These are phyloP conservation scores for Rutstroemia sydowiana DNA, from an alignment of 2,329 filamentous ascomycete species.

Conservation along the genomic window DNA sequence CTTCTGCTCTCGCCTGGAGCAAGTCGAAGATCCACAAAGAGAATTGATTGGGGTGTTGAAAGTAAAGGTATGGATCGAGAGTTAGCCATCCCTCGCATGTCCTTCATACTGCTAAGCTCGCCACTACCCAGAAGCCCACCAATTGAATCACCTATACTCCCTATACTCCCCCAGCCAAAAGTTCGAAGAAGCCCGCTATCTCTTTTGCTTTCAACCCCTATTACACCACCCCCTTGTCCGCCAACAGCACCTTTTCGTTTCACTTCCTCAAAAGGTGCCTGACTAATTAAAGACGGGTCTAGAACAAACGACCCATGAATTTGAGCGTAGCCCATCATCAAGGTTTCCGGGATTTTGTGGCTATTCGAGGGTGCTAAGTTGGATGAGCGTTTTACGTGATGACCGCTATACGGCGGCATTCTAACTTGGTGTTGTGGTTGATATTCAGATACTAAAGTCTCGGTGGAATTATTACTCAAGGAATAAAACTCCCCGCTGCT, in stretches of 20 bases:
- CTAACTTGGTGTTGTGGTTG: constrained; percentile 45
- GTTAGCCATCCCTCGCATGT: constrained; percentile 84
- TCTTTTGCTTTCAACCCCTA: constrained; percentile 70
- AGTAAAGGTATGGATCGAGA: constrained; percentile 83
- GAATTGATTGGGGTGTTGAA: constrained; percentile 89
- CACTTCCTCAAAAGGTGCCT: constrained; percentile 87
- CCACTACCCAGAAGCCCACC: constrained; percentile 79
- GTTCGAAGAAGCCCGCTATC: constrained; percentile 74
- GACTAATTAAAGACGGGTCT: constrained; percentile 84
- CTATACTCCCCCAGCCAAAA: constrained; percentile 82
- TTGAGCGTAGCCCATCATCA: constrained; percentile 98
- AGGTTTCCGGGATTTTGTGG: constrained; percentile 57
- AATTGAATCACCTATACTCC: constrained; percentile 80
- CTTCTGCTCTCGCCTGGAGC: constrained; percentile 81
- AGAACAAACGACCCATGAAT: constrained; percentile 86
- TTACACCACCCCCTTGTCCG: constrained; percentile 78
- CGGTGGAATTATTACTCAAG: constrained; percentile 87
- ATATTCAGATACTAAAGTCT: constrained; percentile 89
- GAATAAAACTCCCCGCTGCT: constrained; percentile 95
- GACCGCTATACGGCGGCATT: constrained; percentile 36
- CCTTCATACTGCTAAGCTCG: constrained; percentile 87
- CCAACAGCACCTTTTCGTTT: constrained; percentile 90
- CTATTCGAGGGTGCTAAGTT: constrained; percentile 35
- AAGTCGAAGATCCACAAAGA: constrained; percentile 88
- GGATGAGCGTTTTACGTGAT: constrained; percentile 36